A percentile compares a stretch with the other conserved stretches of the same genome.
These are phyloP conservation scores for Penicillium flavigenum DNA, from an alignment of 495 filamentous ascomycete genomes.

Conservation along the genomic window DNA sequence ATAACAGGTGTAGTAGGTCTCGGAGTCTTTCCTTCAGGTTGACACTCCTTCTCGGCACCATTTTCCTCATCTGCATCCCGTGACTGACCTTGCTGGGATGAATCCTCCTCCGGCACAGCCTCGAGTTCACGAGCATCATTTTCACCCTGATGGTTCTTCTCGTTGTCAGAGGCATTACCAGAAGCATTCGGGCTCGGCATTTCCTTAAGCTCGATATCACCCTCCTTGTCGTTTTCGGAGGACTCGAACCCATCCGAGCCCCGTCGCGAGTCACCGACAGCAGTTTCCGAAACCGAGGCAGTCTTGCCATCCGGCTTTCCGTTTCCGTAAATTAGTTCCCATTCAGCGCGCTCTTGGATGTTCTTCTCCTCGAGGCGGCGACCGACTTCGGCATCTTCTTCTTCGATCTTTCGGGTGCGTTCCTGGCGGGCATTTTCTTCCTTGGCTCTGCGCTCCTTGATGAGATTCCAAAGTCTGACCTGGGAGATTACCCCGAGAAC, in stretches of 20 bases:
- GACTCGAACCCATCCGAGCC: slow-evolving; percentile 24
- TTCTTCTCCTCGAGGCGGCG: slow-evolving; percentile 67
- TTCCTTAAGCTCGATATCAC: slow-evolving; percentile 40
- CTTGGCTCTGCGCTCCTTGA: slow-evolving; percentile 67
- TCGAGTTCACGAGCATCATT: slow-evolving; percentile 12
- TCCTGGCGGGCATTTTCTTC: slow-evolving; percentile 57
- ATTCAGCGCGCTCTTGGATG: slow-evolving; percentile 64
- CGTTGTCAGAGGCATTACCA: slow-evolving; percentile 26
- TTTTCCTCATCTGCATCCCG: not conserved
- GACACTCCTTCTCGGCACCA: not conserved
- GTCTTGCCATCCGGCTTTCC: slow-evolving; percentile 21
- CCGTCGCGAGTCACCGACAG: slow-evolving; percentile 31
- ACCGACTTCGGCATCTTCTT: slow-evolving; percentile 68
- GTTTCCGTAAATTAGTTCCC: slow-evolving; percentile 74
- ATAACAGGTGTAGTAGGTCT: slow-evolving; percentile 13
- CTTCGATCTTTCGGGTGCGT: slow-evolving; percentile 58
- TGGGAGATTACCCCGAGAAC: slow-evolving; percentile 79
- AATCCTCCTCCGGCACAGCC: slow-evolving; percentile 24
- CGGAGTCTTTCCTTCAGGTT: not conserved
- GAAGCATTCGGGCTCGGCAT: slow-evolving; percentile 26
- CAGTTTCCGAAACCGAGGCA: slow-evolving; percentile 30
- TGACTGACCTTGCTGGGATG: slow-evolving; percentile 7
- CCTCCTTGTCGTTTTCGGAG: slow-evolving; percentile 29
- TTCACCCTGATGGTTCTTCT: slow-evolving; percentile 14
- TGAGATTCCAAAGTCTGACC: slow-evolving; percentile 82